A percentile compares a stretch with the other conserved stretches of the same genome.
These are phyloP conservation scores for Dimargaris xerosporica DNA, from an alignment of 192 early-diverging fungal genomes.

Conservation along the genomic window DNA sequence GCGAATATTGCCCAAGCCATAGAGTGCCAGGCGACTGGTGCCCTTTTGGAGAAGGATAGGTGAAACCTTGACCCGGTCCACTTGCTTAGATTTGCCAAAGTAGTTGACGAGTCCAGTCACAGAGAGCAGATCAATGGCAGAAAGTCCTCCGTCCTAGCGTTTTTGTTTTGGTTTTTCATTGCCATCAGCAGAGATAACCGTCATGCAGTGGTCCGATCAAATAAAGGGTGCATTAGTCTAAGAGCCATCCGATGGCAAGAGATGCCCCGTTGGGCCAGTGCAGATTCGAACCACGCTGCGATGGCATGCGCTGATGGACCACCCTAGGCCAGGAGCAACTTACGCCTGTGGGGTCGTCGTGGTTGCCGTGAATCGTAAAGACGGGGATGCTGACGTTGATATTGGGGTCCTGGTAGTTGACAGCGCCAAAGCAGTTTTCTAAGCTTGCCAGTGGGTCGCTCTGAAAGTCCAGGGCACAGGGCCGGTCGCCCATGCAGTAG, in stretches of 20 bases:
- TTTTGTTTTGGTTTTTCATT: background rate
- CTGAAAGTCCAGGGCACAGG: conserved; percentile 53
- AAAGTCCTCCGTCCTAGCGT: conserved; percentile 49
- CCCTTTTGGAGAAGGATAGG: conserved; percentile 79
- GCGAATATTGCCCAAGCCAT: conserved; percentile 82
- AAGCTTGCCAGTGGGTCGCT: conserved; percentile 63
- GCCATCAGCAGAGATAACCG: too few species aligned
- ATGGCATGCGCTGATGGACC: too few species aligned
- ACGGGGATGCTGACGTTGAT: conserved; percentile 71
- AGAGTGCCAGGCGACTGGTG: conserved; percentile 56
- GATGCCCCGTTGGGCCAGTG: too few species aligned
- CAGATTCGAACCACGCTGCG: too few species aligned
- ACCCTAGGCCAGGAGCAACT: background rate
- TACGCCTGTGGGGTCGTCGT: conserved; percentile 82
- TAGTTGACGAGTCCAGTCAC: conserved; percentile 80
- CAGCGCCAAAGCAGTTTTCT: conserved; percentile 38
- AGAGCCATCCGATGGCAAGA: too few species aligned
- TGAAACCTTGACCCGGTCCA: conserved; percentile 62
- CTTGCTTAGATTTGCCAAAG: conserved; percentile 58
- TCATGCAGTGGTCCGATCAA: too few species aligned
- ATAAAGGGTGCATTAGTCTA: too few species aligned
- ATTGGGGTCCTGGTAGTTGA: conserved; percentile 82
- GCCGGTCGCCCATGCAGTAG: conserved; percentile 50
- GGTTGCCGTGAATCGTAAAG: conserved; percentile 95
- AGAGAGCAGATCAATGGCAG: conserved; percentile 67